Evolutionary conservation across 768 basidiomycete genomes (phyloP), one percentile per base, ranked within the genome.

Genomic region (Kwoniella bestiolae): DNA sequence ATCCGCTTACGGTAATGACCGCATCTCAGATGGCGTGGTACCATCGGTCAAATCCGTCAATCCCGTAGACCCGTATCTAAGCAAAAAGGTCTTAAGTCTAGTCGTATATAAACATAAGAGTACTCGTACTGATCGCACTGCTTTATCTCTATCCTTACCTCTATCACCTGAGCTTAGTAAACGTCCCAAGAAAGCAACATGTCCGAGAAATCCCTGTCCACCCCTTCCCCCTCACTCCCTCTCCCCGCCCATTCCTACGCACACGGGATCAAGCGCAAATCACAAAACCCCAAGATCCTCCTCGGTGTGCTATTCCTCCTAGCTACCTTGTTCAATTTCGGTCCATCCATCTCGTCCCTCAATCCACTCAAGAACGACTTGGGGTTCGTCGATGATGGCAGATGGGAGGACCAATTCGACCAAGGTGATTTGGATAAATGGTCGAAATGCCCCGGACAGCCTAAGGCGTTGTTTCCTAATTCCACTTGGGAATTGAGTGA

Each of bases 391-490:
- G 46, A 32, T 9, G 41, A 44, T 45, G 58, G 50, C 16, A 50
- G 35, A 25, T 50, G 47, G 61, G 9, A 46, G 12, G 53, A 56
- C 23, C 51, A 52, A 21, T 65, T 38, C 25, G 63, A 56, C 21
- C n/a, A 50, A 18, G 56, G 35, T 3, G 38, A 49, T 14, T 25
- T 65, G 29, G 46, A 65, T 32, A 34, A 57, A 35, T 65, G 56
- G 56, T 46, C 63, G 9, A 61, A 62, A 51, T 79, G 77, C 60
- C 77, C 77, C 2, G 47, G 29, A 14, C 77, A 79, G 63, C 77
- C 77, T 11, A 65, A 69, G 49, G 62, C 77, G 29, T 47, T 79
- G 2, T 58, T 63, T 44, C 73, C 75, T 2, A 71, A 74, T 56
- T 62, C 66, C 16, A 51, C 31, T 38, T 76, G 75, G 69, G 63